These are phyloP conservation scores for Akanthomyces uredinophilus DNA, from an alignment of 2,329 filamentous ascomycete genomes.

Conservation along the genomic window DNA sequence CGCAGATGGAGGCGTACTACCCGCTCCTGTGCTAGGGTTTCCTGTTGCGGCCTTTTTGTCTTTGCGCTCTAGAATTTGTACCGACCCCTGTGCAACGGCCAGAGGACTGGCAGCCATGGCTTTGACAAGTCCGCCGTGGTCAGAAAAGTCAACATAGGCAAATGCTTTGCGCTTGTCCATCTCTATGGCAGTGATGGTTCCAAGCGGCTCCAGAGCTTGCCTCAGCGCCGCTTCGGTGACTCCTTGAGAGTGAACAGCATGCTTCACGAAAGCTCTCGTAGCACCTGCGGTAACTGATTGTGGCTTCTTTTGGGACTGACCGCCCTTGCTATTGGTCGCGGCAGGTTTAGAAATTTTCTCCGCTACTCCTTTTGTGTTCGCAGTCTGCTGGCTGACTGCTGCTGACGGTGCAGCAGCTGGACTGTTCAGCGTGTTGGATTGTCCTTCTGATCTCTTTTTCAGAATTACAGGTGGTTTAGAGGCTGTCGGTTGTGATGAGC, in stretches of 20 bases:
- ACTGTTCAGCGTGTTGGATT: constrained; percentile 19
- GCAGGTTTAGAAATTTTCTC: constrained; percentile 34
- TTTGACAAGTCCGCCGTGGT: constrained; percentile 65
- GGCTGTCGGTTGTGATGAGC: constrained; percentile 21
- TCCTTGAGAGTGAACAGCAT: constrained; percentile 83
- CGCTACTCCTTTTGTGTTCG: constrained; percentile 23
- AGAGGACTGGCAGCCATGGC: constrained; percentile 80
- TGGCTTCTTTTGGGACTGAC: constrained; percentile 30
- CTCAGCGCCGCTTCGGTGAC: constrained; percentile 79
- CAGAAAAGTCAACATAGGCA: constrained; percentile 84
- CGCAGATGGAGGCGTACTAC: constrained; percentile 8
- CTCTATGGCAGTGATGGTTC: constrained; percentile 72
- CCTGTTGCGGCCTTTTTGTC: constrained; percentile 43
- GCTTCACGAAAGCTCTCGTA: constrained; percentile 71
- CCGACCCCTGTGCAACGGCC: constrained; percentile 74
- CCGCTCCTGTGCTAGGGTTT: constrained; percentile 3
- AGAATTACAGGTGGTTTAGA: constrained; percentile 35
- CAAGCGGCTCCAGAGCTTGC: constrained; percentile 68
- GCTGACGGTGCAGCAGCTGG: constrained; percentile 14
- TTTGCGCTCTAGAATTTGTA: constrained; percentile 81
- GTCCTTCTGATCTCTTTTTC: constrained; percentile 35
- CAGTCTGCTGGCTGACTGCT: constrained; percentile 19
- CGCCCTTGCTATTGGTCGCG: constrained; percentile 27
- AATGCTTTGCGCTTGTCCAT: constrained; percentile 95
- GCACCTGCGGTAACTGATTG: constrained; percentile 35